Evolutionary conservation across 768 basidiomycete species (phyloP).

Genomic region (Amanita molliuscula): DNA sequence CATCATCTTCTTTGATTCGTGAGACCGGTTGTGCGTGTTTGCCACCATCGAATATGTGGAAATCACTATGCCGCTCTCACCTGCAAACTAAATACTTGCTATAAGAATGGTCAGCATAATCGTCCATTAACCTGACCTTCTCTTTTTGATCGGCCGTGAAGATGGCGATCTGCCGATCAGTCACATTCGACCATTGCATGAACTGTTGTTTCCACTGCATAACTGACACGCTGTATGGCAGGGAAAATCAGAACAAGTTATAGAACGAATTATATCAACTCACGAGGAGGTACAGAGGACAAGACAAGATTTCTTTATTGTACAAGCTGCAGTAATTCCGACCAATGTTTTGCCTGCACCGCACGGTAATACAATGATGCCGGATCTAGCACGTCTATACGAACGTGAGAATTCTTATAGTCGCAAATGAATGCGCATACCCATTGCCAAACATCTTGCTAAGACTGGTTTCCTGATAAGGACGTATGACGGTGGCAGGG

Average conservation of each 20-base stretch:
- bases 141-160: slow-evolving; percentile 98
- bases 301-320: slow-evolving; percentile 97
- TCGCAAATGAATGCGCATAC: slow-evolving; percentile 27
- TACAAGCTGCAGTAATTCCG: slow-evolving; percentile 98
- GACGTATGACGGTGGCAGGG: slow-evolving; percentile 95
- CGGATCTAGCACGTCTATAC: slow-evolving; percentile 87
- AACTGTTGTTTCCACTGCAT: slow-evolving; percentile 99
- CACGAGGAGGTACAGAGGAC: slow-evolving; percentile 97
- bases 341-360: slow-evolving; percentile 98
- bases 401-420: background rate
- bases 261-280: slow-evolving; percentile 21
- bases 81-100: slow-evolving; percentile 60
- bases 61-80: slow-evolving; percentile 95
- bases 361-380: slow-evolving; percentile 96
- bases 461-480: slow-evolving; percentile 96
- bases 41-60: slow-evolving; percentile 99
- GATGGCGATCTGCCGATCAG: slow-evolving; percentile 91
- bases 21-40: slow-evolving; percentile 96
- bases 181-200: slow-evolving; percentile 97
- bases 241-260: slow-evolving; percentile 6
- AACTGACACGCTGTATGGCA: slow-evolving; percentile 60
- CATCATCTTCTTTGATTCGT: slow-evolving; percentile 99
- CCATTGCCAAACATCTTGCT: slow-evolving; percentile 99
- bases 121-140: slow-evolving; percentile 43
- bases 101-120: slow-evolving; percentile 6